These are phyloP conservation scores for Lasiodiplodia sp. DNA, from an alignment of 2,329 filamentous ascomycete species.

Conservation along the genomic window DNA sequence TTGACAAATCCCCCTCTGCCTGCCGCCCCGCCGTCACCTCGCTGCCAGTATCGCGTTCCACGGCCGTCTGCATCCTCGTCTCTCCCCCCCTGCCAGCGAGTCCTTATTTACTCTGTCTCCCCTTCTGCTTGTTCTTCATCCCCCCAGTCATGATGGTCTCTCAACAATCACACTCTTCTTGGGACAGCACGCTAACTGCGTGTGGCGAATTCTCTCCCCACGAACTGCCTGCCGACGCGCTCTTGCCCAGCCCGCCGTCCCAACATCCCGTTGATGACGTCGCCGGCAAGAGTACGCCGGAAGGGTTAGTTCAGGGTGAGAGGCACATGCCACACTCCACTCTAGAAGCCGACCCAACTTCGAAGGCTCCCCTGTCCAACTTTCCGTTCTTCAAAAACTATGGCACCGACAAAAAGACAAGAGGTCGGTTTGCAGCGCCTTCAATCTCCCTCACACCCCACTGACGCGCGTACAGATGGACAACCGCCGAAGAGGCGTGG, in stretches of 20 bases:
- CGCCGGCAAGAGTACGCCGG: background rate
- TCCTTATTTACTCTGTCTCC: background rate
- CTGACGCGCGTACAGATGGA: slow-evolving; percentile 65
- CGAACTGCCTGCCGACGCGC: slow-evolving; percentile 4
- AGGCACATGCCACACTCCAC: slow-evolving; percentile 1
- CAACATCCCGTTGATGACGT: background rate
- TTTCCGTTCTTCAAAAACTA: slow-evolving; percentile 32
- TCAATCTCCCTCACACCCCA: background rate
- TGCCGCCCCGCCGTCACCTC: background rate
- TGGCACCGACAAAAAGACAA: slow-evolving; percentile 30
- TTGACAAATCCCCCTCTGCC: slow-evolving; percentile 12
- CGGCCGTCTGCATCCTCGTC: background rate
- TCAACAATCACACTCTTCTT: slow-evolving; percentile 9
- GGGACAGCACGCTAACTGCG: slow-evolving; percentile 20
- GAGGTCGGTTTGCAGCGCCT: slow-evolving; percentile 27
- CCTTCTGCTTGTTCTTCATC: background rate
- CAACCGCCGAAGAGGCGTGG: slow-evolving; percentile 87
- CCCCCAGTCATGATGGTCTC: slow-evolving; percentile 8
- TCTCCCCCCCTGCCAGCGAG: background rate
- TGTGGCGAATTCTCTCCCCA: slow-evolving; percentile 22
- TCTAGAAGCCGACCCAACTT: slow-evolving; percentile 13
- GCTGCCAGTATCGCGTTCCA: background rate
- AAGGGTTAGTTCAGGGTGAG: slow-evolving; percentile 3
- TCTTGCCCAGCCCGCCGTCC: slow-evolving; percentile 2
- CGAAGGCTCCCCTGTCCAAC: slow-evolving; percentile 13